Evolutionary conservation across 495 filamentous ascomycete genomes (phyloP), one percentile per base, ranked within the genome.

Genomic region (Oleoguttula mirabilis): DNA sequence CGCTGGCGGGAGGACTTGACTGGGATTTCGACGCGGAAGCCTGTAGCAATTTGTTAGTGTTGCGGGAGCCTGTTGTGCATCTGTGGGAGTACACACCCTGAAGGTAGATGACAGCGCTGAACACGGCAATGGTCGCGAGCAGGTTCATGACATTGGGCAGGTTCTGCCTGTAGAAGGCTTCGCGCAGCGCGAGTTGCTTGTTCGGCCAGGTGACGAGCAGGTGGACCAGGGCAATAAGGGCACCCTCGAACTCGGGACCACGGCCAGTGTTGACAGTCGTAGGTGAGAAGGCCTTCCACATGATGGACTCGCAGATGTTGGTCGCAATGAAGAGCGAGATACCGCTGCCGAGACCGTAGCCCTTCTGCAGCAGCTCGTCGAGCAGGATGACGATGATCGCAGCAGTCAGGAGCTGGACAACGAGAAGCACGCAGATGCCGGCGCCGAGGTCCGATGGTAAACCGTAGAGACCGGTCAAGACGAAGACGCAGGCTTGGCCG

Each of bases 91-190:
- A n/a, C n/a, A 5, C 32, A 48, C 50, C 52, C 66, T 99, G 92
- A 43, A 99, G 86, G 69, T 99, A 99, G 72, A 99, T 96, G 57
- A 99, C 92, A 33, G 88, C 84, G 47, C 82, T 84, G 67, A 99
- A 99, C 61, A 99, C 82, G 49, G 81, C 51, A 47, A 96, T 73
- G 41, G 92, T 99, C 38, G 92, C 82, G 45, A 99, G 64, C 44
- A 99, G 76, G 72, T 95, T 96, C 86, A 93, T 94, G 72, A 99
- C 82, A 74, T 99, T 99, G 66, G 92, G 92, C 31, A 99, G 78
- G 68, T 94, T 95, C 76, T 96, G 92, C 62, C 92, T 78, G 73
- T 94, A 99, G 75, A 99, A 96, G 44, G 92, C 92, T 70, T 99
- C 92, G 55, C 81, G 80, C 45, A 99, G 78, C 58, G 92, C 92